Base-by-base conservation (phyloP, 2,329 filamentous ascomycete genomes). In the Epichloe glyceriae region DNA sequence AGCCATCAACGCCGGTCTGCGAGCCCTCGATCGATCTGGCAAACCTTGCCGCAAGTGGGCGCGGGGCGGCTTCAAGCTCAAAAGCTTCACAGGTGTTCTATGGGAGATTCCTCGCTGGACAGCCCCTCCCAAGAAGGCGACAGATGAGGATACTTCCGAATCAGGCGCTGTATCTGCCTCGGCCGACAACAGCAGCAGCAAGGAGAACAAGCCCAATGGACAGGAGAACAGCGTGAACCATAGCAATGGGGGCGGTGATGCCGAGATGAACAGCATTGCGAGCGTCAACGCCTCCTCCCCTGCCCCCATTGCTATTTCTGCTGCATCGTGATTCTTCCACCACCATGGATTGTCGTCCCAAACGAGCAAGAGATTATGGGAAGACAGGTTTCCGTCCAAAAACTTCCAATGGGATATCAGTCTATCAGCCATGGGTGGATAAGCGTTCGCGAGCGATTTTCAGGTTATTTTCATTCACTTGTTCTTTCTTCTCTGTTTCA, bases 1-100 rank as follows among this genome's bases (percentile, higher is more conserved):
- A 56, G 91, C 91, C 53, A 98, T 98, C 75, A 98, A 98, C 64
- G 93, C 93, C 50, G 88, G 88, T 49, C 83, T 98, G 47, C 88
- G 93, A 50, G 91, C 93, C 12, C 85, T 98, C 56, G 93, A 98
- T 68, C 84, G 91, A 54, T 86, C 86, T 7, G 91, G 91, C 58
- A 86, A 91, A 62, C 90, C 93, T 10, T 96, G 90, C 68, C 86
- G 91, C 57, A 90, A 83, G 66, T 98, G 93, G 93, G 76, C 82
- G 64, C 87, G 83, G 67, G 88, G 88, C 56, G 79, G 82, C 51
- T 88, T 97, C 64, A 77, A 75, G 46, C 73, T 97, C 59, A 95
- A 95, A 75, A 95, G 85, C 67, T 97, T 97, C 66, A 96, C 91
- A 1, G 91, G 91, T 49, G 79, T 88, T 15, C 64, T 79, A 34